These are phyloP conservation scores for Sclerospora graminicola DNA, from an alignment of 352 stramenopile genomes.

Conservation along the genomic window DNA sequence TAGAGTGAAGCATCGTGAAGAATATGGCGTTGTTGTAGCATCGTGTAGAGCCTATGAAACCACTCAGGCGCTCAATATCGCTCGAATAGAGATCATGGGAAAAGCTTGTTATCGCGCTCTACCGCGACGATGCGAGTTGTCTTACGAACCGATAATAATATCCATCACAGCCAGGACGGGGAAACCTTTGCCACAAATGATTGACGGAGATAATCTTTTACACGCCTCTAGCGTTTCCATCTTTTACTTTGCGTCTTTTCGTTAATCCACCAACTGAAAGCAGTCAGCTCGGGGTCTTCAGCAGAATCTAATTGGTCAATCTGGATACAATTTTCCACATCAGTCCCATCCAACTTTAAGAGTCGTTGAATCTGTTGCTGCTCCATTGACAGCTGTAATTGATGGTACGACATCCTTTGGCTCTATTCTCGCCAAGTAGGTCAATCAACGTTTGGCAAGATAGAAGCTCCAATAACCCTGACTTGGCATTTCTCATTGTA, in stretches of 20 bases:
- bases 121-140: constrained; percentile 69
- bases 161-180: constrained; percentile 69
- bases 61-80: constrained; percentile 65
- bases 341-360: constrained; percentile 72
- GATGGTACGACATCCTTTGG: constrained; percentile 74
- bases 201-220: constrained; percentile 2
- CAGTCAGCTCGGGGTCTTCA: constrained; percentile 17
- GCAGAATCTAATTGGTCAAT: constrained; percentile 49
- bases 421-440: constrained; percentile 85
- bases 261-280: constrained; percentile 2
- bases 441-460: constrained; percentile 95
- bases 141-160: constrained; percentile 87
- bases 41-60: constrained; percentile 34
- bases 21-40: constrained; percentile 29
- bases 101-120: constrained; percentile 69
- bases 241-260: constrained; percentile 24
- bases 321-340: constrained; percentile 75
- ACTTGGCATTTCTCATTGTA: too few relatives aligned
- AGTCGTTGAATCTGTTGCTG: constrained; percentile 75
- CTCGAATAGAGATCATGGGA: constrained; percentile 75
- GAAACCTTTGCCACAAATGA: constrained; percentile 38
- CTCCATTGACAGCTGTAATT: constrained; percentile 55
- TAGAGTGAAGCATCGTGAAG: too few relatives aligned
- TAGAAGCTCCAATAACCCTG: too few relatives aligned
- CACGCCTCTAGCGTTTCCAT: constrained; percentile 13